Conservation (phyloP, 2,329 filamentous ascomycete genomes). For the Neonectria magnoliae region DNA sequence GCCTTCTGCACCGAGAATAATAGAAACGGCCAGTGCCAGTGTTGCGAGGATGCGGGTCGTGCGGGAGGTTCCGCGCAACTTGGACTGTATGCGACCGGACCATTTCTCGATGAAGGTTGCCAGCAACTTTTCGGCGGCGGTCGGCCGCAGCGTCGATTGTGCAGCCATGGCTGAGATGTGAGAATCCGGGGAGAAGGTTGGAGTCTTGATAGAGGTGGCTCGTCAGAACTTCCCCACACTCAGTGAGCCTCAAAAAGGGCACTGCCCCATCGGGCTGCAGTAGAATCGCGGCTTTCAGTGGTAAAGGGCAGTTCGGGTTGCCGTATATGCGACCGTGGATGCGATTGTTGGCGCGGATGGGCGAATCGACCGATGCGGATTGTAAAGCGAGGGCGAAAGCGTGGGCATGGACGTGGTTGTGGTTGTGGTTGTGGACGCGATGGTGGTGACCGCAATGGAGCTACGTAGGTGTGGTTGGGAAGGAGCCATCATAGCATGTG, state of each 20-base stretch:
- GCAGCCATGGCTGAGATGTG: constrained; percentile 71
- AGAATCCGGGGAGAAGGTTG: constrained; percentile 8
- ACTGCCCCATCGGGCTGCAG: constrained; percentile 34
- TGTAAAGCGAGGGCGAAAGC: constrained; percentile 11
- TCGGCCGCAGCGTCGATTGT: constrained; percentile 82
- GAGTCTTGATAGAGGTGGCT: constrained; percentile 21
- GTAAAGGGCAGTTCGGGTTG: constrained; percentile 10
- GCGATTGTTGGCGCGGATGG: neutral
- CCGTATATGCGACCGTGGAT: neutral
- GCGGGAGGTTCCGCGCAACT: constrained; percentile 72
- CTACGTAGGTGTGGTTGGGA: constrained; percentile 11
- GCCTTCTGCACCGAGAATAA: constrained; percentile 82
- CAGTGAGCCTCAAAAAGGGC: constrained; percentile 27
- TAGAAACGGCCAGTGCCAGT: constrained; percentile 78
- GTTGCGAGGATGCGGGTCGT: constrained; percentile 80
- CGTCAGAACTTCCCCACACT: constrained; percentile 38
- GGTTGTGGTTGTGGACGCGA: constrained; percentile 5
- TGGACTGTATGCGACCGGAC: constrained; percentile 60
- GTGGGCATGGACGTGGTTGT: neutral
- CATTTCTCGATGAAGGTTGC: constrained; percentile 71
- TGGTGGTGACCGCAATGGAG: constrained; percentile 19
- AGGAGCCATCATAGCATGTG: constrained; percentile 40
- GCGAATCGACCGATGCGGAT: constrained; percentile 13
- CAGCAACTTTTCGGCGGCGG: constrained; percentile 73
- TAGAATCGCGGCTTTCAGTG: constrained; percentile 13